phyloP scores from a whole-genome alignment of 139 green algal species.

The Chlorella sorokiniana region DNA sequence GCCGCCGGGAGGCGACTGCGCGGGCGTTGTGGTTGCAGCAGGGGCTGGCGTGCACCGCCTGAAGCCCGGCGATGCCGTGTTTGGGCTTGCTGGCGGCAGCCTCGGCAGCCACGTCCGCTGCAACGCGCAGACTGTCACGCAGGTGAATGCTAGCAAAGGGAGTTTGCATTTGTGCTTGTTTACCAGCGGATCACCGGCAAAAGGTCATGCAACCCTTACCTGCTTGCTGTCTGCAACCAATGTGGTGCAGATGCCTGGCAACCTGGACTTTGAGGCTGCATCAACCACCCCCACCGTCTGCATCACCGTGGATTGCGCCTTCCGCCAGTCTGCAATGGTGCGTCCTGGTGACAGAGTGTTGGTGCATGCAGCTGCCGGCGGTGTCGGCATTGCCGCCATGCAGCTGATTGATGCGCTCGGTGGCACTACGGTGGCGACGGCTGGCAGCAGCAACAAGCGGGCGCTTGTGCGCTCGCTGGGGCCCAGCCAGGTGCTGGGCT shows the following conservation, averaged over 20 bases:
- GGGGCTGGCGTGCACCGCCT: conserved; percentile 26
- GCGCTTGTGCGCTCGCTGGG: conserved; percentile 62
- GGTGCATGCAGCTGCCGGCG: conserved; percentile 79
- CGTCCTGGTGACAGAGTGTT: conserved; percentile 59
- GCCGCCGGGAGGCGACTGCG: conserved; percentile 61
- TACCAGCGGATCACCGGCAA: not conserved
- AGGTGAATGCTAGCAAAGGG: not conserved
- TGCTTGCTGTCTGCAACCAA: not conserved
- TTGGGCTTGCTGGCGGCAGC: conserved; percentile 78
- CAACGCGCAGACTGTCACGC: conserved; percentile 58
- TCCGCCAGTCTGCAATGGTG: conserved; percentile 54
- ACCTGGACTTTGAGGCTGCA: conserved; percentile 72
- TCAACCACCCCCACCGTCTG: conserved; percentile 83
- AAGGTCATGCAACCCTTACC: not conserved
- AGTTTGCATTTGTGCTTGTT: not conserved
- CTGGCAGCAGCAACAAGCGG: conserved; percentile 75
- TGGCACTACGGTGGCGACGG: conserved; percentile 59
- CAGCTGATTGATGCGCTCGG: conserved; percentile 59
- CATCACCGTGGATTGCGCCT: conserved; percentile 73
- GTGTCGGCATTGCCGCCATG: conserved; percentile 78
- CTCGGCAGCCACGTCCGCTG: conserved; percentile 74
- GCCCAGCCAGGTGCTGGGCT: conserved; percentile 48
- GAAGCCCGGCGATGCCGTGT: conserved; percentile 61
- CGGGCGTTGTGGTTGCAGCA: conserved; percentile 52
- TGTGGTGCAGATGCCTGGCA: conserved; percentile 60